Evolutionary conservation across 768 basidiomycete genomes (phyloP).

Genomic region (Sarcomyxa edulis): DNA sequence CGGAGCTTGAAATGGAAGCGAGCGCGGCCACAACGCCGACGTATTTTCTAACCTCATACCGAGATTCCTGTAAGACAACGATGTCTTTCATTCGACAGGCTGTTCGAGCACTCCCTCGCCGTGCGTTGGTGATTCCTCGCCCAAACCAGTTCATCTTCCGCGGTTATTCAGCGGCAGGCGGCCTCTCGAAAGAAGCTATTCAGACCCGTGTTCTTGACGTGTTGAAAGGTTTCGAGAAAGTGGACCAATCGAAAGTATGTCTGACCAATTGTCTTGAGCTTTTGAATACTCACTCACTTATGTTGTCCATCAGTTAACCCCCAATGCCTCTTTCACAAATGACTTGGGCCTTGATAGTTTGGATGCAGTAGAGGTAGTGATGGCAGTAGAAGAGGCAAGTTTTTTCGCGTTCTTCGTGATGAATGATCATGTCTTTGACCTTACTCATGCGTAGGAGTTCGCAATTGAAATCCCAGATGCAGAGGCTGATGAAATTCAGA

Average conservation of each 20-base stretch:
- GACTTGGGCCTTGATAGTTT: slow-evolving; percentile 94
- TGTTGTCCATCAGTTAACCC: slow-evolving; percentile 46
- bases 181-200: slow-evolving; percentile 64
- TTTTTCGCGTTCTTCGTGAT: slow-evolving; percentile 4
- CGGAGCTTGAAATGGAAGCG: too few species aligned
- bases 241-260: slow-evolving; percentile 65
- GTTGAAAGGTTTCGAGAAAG: slow-evolving; percentile 86
- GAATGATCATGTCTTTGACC: slow-evolving; percentile 4
- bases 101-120: slow-evolving; percentile 38
- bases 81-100: slow-evolving; percentile 57
- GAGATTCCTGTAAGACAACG: too few species aligned
- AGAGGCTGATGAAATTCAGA: slow-evolving; percentile 92
- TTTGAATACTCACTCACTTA: slow-evolving; percentile 1
- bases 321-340: slow-evolving; percentile 61
- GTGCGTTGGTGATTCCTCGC: slow-evolving; percentile 28
- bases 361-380: slow-evolving; percentile 96
- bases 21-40: too few species aligned
- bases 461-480: slow-evolving; percentile 96
- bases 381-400: slow-evolving; percentile 92
- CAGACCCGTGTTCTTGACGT: slow-evolving; percentile 75
- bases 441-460: slow-evolving; percentile 73
- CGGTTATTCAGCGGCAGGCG: slow-evolving; percentile 63
- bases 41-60: too few species aligned
- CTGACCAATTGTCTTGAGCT: not conserved
- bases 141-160: slow-evolving; percentile 31